Conservation (phyloP, 768 basidiomycete genomes). For the Gautieria morchelliformis region DNA sequence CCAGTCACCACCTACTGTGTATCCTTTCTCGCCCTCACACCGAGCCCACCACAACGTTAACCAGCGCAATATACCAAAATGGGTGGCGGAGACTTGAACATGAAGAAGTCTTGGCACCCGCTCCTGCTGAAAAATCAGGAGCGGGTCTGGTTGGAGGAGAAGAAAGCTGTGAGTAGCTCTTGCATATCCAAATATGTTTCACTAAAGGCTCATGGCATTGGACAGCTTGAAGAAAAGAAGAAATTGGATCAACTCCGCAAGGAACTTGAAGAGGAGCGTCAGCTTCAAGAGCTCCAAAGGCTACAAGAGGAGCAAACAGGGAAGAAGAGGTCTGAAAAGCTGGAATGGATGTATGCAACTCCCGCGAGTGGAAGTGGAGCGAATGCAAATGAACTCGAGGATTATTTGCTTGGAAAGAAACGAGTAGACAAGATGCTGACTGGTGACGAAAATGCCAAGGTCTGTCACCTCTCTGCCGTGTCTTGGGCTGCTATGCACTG, state of each 20-base stretch:
- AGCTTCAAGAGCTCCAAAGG: conserved; percentile 91
- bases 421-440: conserved; percentile 92
- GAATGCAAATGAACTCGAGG: conserved; percentile 88
- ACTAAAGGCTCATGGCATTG: conserved; percentile 8
- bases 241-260: conserved; percentile 94
- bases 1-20: too few relatives aligned
- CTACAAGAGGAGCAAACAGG: conserved; percentile 94
- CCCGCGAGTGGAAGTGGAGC: conserved; percentile 83
- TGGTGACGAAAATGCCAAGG: conserved; percentile 88
- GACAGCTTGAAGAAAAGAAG: conserved; percentile 97
- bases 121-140: conserved; percentile 97
- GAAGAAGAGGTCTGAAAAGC: conserved; percentile 84
- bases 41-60: too few relatives aligned
- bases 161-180: conserved; percentile 67
- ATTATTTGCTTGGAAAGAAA: conserved; percentile 95
- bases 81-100: conserved; percentile 98
- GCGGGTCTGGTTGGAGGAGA: conserved; percentile 98
- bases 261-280: conserved; percentile 96
- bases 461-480: conserved; percentile 18
- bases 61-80: conserved; percentile 47
- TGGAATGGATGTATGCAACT: conserved; percentile 99
- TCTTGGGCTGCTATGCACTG: too few relatives aligned
- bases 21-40: too few relatives aligned
- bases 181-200: background rate
- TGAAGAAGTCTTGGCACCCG: conserved; percentile 99